Evolutionary conservation across 768 basidiomycete genomes (phyloP), one percentile per base, ranked within the genome.

Genomic region (Leucosporidium yakuticum): DNA sequence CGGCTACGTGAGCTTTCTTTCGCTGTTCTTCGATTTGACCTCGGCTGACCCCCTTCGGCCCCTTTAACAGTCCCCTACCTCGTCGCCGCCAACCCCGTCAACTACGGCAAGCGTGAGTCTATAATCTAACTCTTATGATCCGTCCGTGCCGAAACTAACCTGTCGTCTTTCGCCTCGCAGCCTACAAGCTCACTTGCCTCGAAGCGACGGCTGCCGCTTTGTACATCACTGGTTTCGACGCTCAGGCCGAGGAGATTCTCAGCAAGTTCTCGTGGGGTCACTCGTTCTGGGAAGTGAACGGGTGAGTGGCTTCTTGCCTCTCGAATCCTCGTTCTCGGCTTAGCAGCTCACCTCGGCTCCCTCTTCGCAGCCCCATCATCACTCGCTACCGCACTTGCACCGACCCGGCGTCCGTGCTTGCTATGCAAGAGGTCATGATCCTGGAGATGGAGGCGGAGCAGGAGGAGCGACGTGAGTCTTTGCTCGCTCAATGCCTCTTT

Each of bases 161-260:
- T 2, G 1, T 12, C 11, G 2, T 12, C 20, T 19, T 36, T 34
- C 6, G n/a, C 4, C 19, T 3, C 15, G 25, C 68, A 74, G 74
- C 96, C 0, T 97, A 93, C 92, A 83, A 88, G 59, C 81, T 99
- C 50, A 97, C 95, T 75, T 97, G 95, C 71, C 94, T 90, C 14
- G 75, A 76, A 49, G 81, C 81, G 0, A 73, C 97, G 7, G 94
- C 96, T 0, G 96, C 95, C 0, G 89, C 92, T 0, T 94, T 99
- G 74, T 96, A 91, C 78, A 88, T 98, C 74, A 89, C 90, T 0
- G 91, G 94, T 0, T 91, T 92, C 69, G 84, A 89, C 71, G 76
- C 83, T 0, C 88, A 91, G 76, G 94, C 91, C 0, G 88, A 93
- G 61, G 82, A 82, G 31, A 77, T 99, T 27, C 78, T 98, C 39